Evolutionary conservation across 2,329 filamentous ascomycete genomes (phyloP).

Genomic region (Dothistroma pini): DNA sequence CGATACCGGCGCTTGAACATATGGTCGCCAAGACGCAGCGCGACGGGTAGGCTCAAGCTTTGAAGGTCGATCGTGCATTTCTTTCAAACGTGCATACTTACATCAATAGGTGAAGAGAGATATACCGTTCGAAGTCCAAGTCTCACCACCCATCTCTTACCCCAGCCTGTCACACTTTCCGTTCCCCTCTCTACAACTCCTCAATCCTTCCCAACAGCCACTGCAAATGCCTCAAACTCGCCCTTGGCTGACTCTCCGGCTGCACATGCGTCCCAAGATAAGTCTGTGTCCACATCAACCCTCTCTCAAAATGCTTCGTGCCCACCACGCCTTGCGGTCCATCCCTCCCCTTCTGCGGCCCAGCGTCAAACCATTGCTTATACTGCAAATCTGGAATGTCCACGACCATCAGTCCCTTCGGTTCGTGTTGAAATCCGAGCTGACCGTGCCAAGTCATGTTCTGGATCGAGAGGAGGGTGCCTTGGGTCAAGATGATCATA

Average conservation of each 20-base stretch:
- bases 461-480: slow-evolving; percentile 28
- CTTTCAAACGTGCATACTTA: no score
- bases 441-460: slow-evolving; percentile 33
- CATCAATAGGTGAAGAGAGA: no score
- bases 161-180: no score
- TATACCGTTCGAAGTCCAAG: no score
- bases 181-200: not conserved
- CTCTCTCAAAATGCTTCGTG: not conserved
- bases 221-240: not conserved
- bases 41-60: no score
- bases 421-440: slow-evolving; percentile 27
- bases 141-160: no score
- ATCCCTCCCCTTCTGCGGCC: not conserved
- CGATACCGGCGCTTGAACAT: no score
- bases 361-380: not conserved
- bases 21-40: no score
- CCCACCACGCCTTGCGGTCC: not conserved
- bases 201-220: not conserved
- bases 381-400: not conserved
- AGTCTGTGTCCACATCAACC: not conserved
- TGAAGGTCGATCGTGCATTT: no score
- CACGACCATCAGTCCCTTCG: slow-evolving; percentile 6
- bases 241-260: not conserved
- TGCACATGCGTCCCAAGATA: not conserved
- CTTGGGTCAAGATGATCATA: slow-evolving; percentile 27